Conservation (phyloP, 768 basidiomycete genomes). For the Lactifluus rugatus region DNA sequence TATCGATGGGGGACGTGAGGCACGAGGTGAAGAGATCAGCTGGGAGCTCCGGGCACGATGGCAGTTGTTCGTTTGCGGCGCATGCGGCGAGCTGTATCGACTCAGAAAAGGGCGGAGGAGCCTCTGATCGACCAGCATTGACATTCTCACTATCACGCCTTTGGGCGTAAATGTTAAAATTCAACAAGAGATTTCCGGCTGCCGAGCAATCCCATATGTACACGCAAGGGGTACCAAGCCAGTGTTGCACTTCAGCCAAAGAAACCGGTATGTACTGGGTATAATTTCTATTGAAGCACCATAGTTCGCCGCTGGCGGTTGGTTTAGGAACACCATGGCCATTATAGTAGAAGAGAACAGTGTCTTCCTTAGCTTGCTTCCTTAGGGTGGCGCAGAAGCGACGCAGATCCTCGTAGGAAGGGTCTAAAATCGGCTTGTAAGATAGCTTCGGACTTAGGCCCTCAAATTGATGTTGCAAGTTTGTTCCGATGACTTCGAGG, state of each 20-base stretch:
- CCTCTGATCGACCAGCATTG: constrained; percentile 47
- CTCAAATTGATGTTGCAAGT: constrained; percentile 93
- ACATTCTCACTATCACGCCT: constrained; percentile 58
- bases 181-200: constrained; percentile 87
- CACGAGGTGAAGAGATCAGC: constrained; percentile 98
- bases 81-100: constrained; percentile 95
- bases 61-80: constrained; percentile 80
- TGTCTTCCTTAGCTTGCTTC: constrained; percentile 85
- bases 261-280: constrained; percentile 98
- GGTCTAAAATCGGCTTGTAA: constrained; percentile 92
- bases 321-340: constrained; percentile 98
- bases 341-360: constrained; percentile 94
- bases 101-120: constrained; percentile 64
- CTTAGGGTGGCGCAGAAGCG: constrained; percentile 77
- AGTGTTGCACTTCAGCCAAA: constrained; percentile 83
- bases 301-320: constrained; percentile 89
- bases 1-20: constrained; percentile 96
- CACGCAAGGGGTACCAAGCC: constrained; percentile 90
- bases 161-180: constrained; percentile 76
- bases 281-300: constrained; percentile 97
- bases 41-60: constrained; percentile 92
- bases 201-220: constrained; percentile 99
- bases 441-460: constrained; percentile 88
- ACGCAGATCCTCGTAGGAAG: constrained; percentile 87
- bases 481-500: constrained; percentile 85